phyloP scores from a whole-genome alignment of 2,329 filamentous ascomycete species.

The Pseudogymnoascus sp. region DNA sequence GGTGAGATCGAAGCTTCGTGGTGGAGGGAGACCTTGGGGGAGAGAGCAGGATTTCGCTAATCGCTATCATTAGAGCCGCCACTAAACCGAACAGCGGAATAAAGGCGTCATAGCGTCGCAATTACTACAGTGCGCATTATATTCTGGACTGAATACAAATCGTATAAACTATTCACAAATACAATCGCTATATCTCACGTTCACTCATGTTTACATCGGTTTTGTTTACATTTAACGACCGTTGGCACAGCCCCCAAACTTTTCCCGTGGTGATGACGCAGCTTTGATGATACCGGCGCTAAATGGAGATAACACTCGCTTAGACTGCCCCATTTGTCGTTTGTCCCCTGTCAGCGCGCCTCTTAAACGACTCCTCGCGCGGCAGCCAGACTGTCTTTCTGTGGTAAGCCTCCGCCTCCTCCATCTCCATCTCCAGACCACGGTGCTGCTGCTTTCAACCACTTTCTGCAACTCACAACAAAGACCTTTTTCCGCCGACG shows the following conservation, averaged over 20 bases:
- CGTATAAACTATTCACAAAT: neutral
- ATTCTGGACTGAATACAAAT: neutral
- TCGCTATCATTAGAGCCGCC: constrained; percentile 4
- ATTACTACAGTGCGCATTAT: neutral
- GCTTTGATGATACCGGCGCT: constrained; percentile 7
- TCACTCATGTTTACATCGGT: neutral
- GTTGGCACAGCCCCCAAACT: constrained; percentile 1
- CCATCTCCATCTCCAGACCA: constrained; percentile 6
- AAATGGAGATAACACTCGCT: constrained; percentile 9
- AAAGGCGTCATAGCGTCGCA: neutral
- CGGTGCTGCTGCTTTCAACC: constrained; percentile 1
- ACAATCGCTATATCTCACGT: neutral
- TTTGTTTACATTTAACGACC: neutral
- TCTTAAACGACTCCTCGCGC: constrained; percentile 9
- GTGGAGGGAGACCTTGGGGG: constrained; percentile 5
- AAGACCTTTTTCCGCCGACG: neutral
- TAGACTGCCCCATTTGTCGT: constrained; percentile 9
- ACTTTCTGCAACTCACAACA: neutral
- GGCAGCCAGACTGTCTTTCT: constrained; percentile 8
- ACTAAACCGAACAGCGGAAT: neutral
- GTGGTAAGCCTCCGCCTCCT: constrained; percentile 11
- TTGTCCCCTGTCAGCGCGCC: neutral
- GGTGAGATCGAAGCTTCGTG: neutral
- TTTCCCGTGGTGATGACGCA: constrained; percentile 6
- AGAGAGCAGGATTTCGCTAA: constrained; percentile 5